phyloP scores from a whole-genome alignment of 441 rosid species.

The Manihot esculenta region DNA sequence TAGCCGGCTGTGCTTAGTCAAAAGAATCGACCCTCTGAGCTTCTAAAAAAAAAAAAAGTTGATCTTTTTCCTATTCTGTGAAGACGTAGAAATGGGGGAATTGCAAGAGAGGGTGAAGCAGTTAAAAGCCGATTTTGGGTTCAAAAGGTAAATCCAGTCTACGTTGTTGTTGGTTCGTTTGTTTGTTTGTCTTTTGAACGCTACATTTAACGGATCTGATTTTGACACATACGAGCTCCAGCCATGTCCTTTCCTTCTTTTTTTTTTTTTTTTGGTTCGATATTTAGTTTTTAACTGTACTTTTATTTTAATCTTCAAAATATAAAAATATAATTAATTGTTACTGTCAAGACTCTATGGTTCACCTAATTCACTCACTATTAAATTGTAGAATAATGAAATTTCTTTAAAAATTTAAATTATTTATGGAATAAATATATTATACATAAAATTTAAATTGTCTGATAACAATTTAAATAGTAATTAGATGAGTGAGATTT shows the following conservation, averaged over 20 bases:
- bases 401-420: too few relatives aligned
- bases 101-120: neutral
- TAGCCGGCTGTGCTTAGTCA: slow-evolving; percentile 24
- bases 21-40: neutral
- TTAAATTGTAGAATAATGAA: too few relatives aligned
- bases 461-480: too few relatives aligned
- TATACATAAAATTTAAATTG: too few relatives aligned
- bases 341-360: too few relatives aligned
- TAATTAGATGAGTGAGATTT: too few relatives aligned
- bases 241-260: neutral
- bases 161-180: neutral
- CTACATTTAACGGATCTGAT: slow-evolving; percentile 17
- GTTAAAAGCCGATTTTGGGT: slow-evolving; percentile 12
- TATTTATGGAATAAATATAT: too few relatives aligned
- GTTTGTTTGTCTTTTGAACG: neutral
- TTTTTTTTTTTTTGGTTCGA: neutral
- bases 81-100: neutral
- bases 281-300: too few relatives aligned
- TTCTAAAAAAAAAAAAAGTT: neutral
- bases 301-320: neutral
- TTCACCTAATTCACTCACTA: too few relatives aligned
- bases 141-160: neutral
- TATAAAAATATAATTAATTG: neutral
- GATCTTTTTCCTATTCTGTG: neutral
- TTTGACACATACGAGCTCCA: slow-evolving; percentile 10